Base-by-base conservation (phyloP, 805 yeast species). In the Pichia gijzeniarum region DNA sequence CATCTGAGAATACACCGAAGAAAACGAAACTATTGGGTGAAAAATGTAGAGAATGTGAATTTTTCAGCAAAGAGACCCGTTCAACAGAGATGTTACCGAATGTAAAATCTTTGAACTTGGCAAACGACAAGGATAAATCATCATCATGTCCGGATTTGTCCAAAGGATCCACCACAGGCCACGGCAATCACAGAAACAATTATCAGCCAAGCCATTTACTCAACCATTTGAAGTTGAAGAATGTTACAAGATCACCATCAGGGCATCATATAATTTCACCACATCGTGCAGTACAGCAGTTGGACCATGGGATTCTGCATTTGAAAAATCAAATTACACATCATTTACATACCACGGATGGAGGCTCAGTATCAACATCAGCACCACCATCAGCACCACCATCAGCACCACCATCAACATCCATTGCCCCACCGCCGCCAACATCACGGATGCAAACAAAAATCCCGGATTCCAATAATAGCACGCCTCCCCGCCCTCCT, bases 1-100 rank as follows among this genome's bases (percentile, higher is more conserved):
- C 60, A 36, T 62, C 66, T 16, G 72, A 71, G 52, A 60, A 59
- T 28, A 58, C 63, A 5, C 48, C 65, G 1, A 63, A 62, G 7
- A 64, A 68, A 0, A 74, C 77, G 1, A 68, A 69, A 40, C 59
- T 69, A 34, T 52, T 76, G 37, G 70, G 80, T 1, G 50, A 53
- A 20, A 63, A 67, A 49, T 68, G 73, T 48, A 47, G 70, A 14
- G 48, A 52, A 9, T 44, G 45, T 21, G 19, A 18, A 13, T 37
- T 33, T 22, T 45, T 45, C n/a, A n/a, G 17, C 3, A 16, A 13
- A 16, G 31, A 16, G 13, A 27, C 19, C 20, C 14, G 9, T 1
- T 34, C 35, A 16, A 10, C 30, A 6, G 38, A 34, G 13, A 20
- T 35, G n/a, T 19, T 44, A 17, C 39, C 43, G 7, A 20, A 39